A percentile compares a stretch with the other conserved stretches of the same genome.
Evolutionary conservation across 169 alveolate genomes (phyloP).

Genomic region (Theileria luwenshuni): DNA sequence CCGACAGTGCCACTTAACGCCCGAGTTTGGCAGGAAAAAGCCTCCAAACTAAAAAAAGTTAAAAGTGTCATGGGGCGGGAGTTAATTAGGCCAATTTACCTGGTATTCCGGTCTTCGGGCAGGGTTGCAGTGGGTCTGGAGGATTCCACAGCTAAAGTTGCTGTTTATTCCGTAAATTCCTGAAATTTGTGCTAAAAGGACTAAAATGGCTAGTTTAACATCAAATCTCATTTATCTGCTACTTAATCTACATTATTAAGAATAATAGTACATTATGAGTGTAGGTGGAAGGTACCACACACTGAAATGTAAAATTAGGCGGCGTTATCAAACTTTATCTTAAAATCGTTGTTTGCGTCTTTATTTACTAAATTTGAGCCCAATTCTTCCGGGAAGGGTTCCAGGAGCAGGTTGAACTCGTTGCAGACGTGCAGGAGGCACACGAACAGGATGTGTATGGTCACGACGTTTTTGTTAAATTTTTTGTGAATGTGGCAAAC

Average conservation of each 20-base stretch:
- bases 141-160: background rate
- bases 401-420: conserved; percentile 49
- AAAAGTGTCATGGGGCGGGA: background rate
- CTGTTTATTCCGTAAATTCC: background rate
- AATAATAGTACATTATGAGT: too few relatives aligned
- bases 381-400: conserved; percentile 1
- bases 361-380: background rate
- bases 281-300: too few relatives aligned
- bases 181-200: too few relatives aligned
- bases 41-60: conserved; percentile 55
- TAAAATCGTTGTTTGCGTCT: conserved; percentile 38
- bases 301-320: too few relatives aligned
- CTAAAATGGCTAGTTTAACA: too few relatives aligned
- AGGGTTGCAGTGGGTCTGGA: background rate
- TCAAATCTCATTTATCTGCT: too few relatives aligned
- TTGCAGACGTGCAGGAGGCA: conserved; percentile 70
- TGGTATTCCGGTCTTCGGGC: background rate
- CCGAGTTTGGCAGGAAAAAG: conserved; percentile 39
- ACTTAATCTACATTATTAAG: too few relatives aligned
- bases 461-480: conserved; percentile 25
- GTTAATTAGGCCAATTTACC: background rate
- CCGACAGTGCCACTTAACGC: conserved; percentile 37
- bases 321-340: conserved; percentile 25
- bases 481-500: background rate
- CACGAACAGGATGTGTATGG: conserved; percentile 61